These are phyloP conservation scores for Colletotrichum karsti DNA, from an alignment of 2,329 filamentous ascomycete species.

Conservation along the genomic window DNA sequence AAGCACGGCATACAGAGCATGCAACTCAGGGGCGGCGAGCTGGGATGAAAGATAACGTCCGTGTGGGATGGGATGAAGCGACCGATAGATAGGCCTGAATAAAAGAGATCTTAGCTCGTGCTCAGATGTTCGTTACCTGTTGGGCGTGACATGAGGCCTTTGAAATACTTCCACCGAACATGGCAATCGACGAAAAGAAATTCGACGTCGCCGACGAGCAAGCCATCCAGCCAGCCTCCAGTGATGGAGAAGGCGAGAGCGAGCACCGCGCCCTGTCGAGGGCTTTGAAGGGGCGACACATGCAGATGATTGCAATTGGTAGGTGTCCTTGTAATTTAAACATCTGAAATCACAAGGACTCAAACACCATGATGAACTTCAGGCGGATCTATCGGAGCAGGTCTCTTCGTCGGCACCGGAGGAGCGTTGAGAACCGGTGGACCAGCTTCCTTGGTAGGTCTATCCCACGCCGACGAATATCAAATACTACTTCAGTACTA, in stretches of 20 bases:
- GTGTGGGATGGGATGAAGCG: neutral
- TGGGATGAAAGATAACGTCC: neutral
- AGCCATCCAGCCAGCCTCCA: neutral
- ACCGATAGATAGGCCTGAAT: neutral
- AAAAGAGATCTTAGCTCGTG: neutral
- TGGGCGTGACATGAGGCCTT: no score
- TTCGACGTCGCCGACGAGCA: neutral
- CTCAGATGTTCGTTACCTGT: no score
- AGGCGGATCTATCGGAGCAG: neutral
- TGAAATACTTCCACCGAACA: neutral
- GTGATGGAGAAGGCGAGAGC: neutral
- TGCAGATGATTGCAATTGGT: conserved; percentile 60
- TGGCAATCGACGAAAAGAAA: neutral
- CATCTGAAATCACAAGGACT: no score
- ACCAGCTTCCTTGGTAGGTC: neutral
- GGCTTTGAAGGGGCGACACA: conserved; percentile 46
- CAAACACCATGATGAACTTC: no score
- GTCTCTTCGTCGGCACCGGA: neutral
- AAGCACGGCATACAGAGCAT: neutral
- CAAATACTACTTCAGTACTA: neutral
- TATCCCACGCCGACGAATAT: fast-evolving
- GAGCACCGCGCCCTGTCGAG: neutral
- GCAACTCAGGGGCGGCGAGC: neutral
- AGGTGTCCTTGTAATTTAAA: neutral
- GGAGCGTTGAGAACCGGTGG: neutral